These are phyloP conservation scores for Suillus weaverae DNA, from an alignment of 768 basidiomycete genomes.

Conservation along the genomic window DNA sequence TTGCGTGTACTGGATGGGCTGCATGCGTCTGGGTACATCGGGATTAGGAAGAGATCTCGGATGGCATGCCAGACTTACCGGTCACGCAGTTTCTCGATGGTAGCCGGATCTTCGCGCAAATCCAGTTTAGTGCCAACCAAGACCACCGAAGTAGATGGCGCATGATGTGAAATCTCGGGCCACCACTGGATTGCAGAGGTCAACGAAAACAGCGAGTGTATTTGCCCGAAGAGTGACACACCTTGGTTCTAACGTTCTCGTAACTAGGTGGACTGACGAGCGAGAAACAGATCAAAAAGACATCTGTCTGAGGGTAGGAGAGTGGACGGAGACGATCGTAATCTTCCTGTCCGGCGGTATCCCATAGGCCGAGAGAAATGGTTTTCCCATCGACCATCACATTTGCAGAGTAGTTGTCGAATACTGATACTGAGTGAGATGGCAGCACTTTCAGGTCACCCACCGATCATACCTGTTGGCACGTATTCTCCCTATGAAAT, in stretches of 20 bases:
- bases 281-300: conserved; percentile 99
- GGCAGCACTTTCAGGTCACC: conserved; percentile 11
- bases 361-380: conserved; percentile 97
- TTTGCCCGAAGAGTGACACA: conserved; percentile 34
- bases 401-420: conserved; percentile 98
- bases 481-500: conserved; percentile 86
- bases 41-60: conserved; percentile 2
- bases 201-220: conserved; percentile 11
- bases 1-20: conserved; percentile 89
- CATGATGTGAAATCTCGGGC: conserved; percentile 97
- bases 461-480: conserved; percentile 69
- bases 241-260: conserved; percentile 98
- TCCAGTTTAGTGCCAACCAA: conserved; percentile 97
- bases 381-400: conserved; percentile 99
- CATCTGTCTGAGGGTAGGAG: conserved; percentile 98
- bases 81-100: conserved; percentile 90
- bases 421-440: conserved; percentile 54
- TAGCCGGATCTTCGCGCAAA: conserved; percentile 91
- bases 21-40: conserved; percentile 69
- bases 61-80: conserved; percentile 50
- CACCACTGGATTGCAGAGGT: conserved; percentile 63
- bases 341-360: conserved; percentile 99
- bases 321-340: conserved; percentile 97
- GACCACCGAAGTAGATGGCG: conserved; percentile 89
- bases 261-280: conserved; percentile 97